Conservation (phyloP, 805 yeast species). For the Lipomyces kockii region DNA sequence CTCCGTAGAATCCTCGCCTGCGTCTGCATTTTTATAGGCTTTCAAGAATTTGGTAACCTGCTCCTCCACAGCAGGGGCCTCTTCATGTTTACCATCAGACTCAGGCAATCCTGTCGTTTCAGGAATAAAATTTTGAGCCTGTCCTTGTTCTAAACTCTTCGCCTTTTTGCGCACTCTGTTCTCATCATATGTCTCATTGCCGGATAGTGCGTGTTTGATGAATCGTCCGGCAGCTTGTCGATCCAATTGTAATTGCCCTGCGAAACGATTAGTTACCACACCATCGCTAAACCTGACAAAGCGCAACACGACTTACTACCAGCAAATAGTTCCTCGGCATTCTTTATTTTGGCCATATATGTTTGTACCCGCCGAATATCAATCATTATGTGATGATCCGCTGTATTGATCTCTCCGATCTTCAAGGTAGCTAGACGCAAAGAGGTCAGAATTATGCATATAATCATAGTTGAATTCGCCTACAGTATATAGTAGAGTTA, state of each 20-base stretch:
- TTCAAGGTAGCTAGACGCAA: conserved; percentile 25
- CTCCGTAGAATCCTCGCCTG: neutral
- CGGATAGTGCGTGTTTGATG: conserved; percentile 32
- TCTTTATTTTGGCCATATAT: conserved; percentile 30
- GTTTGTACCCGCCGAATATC: conserved; percentile 31
- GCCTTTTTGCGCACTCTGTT: conserved; percentile 5
- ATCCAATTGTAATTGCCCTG: conserved; percentile 29
- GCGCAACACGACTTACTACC: conserved; percentile 21
- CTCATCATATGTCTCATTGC: conserved; percentile 26
- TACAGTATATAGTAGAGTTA: conserved; percentile 31
- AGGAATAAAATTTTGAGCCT: neutral
- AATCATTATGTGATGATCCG: conserved; percentile 27
- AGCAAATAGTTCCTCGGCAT: conserved; percentile 30
- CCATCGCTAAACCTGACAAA: neutral
- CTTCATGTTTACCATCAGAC: neutral
- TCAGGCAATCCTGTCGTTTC: neutral
- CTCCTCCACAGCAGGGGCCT: neutral
- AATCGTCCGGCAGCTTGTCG: conserved; percentile 30
- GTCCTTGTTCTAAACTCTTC: neutral
- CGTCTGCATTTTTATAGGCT: neutral
- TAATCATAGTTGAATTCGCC: neutral
- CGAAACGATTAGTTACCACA: neutral
- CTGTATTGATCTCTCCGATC: conserved; percentile 8
- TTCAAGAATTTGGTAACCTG: neutral
- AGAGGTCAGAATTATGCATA: neutral